A percentile compares a stretch with the other conserved stretches of the same genome.
phyloP scores from a whole-genome alignment of 2,329 filamentous ascomycete genomes.

The Trichoderma asperellum region DNA sequence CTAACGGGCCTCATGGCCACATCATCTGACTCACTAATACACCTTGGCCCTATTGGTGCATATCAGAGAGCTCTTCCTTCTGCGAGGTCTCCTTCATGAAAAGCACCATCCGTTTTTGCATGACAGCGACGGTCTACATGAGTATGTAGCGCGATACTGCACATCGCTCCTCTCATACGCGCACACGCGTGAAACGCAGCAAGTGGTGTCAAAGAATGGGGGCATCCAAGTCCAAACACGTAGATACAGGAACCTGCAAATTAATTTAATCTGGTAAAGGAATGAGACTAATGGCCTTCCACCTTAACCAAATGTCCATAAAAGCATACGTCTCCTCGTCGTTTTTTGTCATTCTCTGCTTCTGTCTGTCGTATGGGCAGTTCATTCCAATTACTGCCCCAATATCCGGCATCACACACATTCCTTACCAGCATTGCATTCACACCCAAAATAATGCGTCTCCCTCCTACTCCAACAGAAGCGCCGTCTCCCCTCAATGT shows the following conservation, averaged over 20 bases:
- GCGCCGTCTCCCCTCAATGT: slow-evolving; percentile 29
- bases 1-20: slow-evolving; percentile 29
- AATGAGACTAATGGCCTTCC: background rate
- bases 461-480: slow-evolving; percentile 22
- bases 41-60: slow-evolving; percentile 18
- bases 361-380: too few species aligned
- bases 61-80: background rate
- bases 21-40: slow-evolving; percentile 31
- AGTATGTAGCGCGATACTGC: background rate
- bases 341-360: background rate
- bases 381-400: background rate
- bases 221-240: slow-evolving; percentile 1
- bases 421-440: background rate
- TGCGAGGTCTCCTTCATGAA: background rate
- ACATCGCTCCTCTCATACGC: background rate
- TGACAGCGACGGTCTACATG: background rate
- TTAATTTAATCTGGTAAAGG: background rate
- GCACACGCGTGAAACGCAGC: background rate
- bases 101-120: background rate
- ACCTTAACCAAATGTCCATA: background rate
- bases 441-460: background rate
- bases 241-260: background rate
- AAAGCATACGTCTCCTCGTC: background rate
- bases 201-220: slow-evolving; percentile 3
- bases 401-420: background rate